Evolutionary conservation across 2,329 filamentous ascomycete genomes (phyloP), one percentile per base, ranked within the genome.

Genomic region (Aspergillus novofumigatus): DNA sequence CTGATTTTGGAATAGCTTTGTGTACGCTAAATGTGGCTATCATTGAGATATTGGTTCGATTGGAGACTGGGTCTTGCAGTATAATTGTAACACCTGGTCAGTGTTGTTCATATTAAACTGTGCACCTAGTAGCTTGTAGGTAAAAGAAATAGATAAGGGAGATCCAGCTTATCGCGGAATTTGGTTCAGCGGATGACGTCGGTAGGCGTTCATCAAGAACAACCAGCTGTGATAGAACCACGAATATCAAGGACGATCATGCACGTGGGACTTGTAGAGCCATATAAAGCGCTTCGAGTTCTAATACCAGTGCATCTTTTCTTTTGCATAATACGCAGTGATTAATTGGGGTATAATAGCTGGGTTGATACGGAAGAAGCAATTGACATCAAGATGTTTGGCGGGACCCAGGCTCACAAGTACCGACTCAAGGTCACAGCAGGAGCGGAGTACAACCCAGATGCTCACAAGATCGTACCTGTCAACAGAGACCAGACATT

Each of bases 341-440:
- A 11, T 32, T 14, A 2, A 32, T 14, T 14, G 10, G 49, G 23
- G 28, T 54, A 28, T 54, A 32, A 54, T 54, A 54, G 20, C 54
- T 44, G 49, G 14, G 20, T 48, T 29, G 38, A 35, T 38, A 42
- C 11, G 21, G 32, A 38, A 38, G 32, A 17, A 7, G 23, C 29
- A 56, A 45, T 2, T 28, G 53, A 52, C 10, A 0, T 23, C 23
- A 28, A 20, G n/a, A 45, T 28, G 8, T 47, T 29, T 11, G 28
- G 51, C 9, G 21, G 32, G n/a, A 23, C 25, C 4, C 41, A 59
- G 25, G 35, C 60, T 41, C 38, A 57, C 4, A 63, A 67, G 42
- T 96, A 94, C 74, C 82, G 90, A 52, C 82, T 97, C 60, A 85
- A 84, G 63, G 87, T 97, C 55, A 95, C 91, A 0, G 91, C 91